Conservation (phyloP, 1,284 basidiomycete species). For the Mycena sp. region DNA sequence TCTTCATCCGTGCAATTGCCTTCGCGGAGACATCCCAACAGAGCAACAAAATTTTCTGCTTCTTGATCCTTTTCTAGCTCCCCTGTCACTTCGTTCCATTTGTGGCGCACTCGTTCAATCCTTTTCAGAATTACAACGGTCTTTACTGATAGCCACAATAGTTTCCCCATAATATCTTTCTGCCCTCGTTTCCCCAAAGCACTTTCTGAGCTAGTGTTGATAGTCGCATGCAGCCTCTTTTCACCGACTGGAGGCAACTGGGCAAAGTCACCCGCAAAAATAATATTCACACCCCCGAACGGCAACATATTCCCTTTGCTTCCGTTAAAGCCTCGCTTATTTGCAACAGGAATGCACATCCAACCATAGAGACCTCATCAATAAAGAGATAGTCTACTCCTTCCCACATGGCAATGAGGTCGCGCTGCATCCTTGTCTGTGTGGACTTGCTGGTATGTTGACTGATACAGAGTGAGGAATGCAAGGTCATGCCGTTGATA, state of each 20-base stretch:
- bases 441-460: background rate
- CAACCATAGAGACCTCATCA: constrained; percentile 54
- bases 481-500: constrained; percentile 32
- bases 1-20: background rate
- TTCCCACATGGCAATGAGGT: constrained; percentile 22
- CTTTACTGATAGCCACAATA: background rate
- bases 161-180: background rate
- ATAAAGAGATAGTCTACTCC: constrained; percentile 51
- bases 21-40: background rate
- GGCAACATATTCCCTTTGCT: constrained; percentile 37
- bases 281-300: constrained; percentile 51
- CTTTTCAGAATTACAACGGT: background rate
- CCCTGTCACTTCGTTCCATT: background rate
- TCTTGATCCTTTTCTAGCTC: background rate
- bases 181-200: background rate
- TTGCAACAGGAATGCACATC: constrained; percentile 37
- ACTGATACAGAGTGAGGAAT: constrained; percentile 28
- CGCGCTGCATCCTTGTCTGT: background rate
- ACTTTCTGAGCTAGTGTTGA: background rate
- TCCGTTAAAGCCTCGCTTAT: constrained; percentile 40
- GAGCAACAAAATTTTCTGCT: background rate
- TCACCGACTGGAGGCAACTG: constrained; percentile 46
- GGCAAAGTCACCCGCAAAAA: constrained; percentile 51
- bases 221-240: background rate
- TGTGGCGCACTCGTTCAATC: background rate